Percentiles rank a stretch among this genome's conserved stretches.
These are phyloP conservation scores for Septoria linicola DNA, from an alignment of 2,329 filamentous ascomycete species.

Conservation along the genomic window DNA sequence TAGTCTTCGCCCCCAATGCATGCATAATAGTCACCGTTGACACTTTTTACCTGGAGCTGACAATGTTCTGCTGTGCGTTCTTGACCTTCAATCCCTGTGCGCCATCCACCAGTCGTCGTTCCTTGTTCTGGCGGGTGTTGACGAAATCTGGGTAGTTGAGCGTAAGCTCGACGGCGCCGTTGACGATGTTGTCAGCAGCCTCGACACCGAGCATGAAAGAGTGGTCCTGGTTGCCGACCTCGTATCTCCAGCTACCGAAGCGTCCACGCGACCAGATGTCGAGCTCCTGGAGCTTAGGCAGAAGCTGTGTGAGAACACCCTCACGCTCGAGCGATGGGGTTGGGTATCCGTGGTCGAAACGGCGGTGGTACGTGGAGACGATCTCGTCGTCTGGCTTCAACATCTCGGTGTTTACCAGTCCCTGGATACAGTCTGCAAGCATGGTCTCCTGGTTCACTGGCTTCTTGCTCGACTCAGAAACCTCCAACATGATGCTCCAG, in stretches of 20 bases:
- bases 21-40: neutral
- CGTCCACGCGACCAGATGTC: constrained; percentile 94
- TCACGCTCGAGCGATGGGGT: constrained; percentile 94
- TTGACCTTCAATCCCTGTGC: constrained; percentile 56
- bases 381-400: constrained; percentile 88
- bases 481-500: constrained; percentile 99
- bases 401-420: constrained; percentile 97
- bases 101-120: constrained; percentile 62
- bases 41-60: constrained; percentile 6
- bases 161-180: constrained; percentile 84
- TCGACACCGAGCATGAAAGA: constrained; percentile 97
- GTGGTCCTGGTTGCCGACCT: constrained; percentile 96
- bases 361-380: constrained; percentile 95
- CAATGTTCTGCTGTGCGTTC: constrained; percentile 16
- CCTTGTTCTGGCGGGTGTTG: constrained; percentile 70
- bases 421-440: constrained; percentile 88
- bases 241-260: constrained; percentile 97
- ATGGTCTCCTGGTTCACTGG: constrained; percentile 83
- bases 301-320: constrained; percentile 84
- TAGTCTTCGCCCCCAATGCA: neutral
- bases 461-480: constrained; percentile 95
- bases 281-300: constrained; percentile 86
- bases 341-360: constrained; percentile 97
- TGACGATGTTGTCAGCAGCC: constrained; percentile 85
- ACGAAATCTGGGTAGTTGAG: constrained; percentile 97